These are phyloP conservation scores for Candida sanyaensis DNA, from an alignment of 1,139 yeast genomes.

Conservation along the genomic window DNA sequence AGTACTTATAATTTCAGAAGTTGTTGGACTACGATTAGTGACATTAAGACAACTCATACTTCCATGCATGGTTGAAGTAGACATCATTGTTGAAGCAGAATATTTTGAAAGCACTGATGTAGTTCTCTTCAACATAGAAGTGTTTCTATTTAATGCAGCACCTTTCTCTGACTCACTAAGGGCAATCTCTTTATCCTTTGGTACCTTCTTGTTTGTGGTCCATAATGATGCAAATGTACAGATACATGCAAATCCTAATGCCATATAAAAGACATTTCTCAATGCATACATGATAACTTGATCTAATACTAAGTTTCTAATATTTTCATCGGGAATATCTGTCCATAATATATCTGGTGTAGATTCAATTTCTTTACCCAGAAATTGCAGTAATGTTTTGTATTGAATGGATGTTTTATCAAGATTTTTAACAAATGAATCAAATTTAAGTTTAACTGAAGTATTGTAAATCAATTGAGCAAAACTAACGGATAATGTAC, in stretches of 20 bases:
- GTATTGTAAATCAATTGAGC: constrained; percentile 48
- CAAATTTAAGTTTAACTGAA: constrained; percentile 24
- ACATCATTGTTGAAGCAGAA: constrained; percentile 4
- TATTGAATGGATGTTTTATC: constrained; percentile 18
- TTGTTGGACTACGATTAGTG: neutral
- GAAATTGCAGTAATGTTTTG: constrained; percentile 17
- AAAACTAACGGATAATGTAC: constrained; percentile 47
- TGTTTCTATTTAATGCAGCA: neutral
- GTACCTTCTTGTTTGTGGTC: constrained; percentile 42
- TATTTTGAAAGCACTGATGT: neutral
- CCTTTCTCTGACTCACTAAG: constrained; percentile 2
- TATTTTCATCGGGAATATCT: constrained; percentile 21
- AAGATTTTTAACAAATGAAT: constrained; percentile 16
- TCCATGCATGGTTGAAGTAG: constrained; percentile 1
- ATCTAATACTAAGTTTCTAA: constrained; percentile 24
- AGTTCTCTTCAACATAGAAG: neutral
- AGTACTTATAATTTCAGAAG: neutral
- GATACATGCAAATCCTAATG: constrained; percentile 32
- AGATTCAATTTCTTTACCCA: constrained; percentile 23
- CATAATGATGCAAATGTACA: constrained; percentile 30
- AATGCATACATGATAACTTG: constrained; percentile 38
- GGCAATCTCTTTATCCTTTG: constrained; percentile 18
- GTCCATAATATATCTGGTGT: constrained; percentile 29
- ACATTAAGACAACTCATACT: neutral
- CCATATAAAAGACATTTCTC: constrained; percentile 40